Evolutionary conservation across 2,329 filamentous ascomycete genomes (phyloP), one percentile per base, ranked within the genome.

Genomic region (Aspergillus phoenicis): DNA sequence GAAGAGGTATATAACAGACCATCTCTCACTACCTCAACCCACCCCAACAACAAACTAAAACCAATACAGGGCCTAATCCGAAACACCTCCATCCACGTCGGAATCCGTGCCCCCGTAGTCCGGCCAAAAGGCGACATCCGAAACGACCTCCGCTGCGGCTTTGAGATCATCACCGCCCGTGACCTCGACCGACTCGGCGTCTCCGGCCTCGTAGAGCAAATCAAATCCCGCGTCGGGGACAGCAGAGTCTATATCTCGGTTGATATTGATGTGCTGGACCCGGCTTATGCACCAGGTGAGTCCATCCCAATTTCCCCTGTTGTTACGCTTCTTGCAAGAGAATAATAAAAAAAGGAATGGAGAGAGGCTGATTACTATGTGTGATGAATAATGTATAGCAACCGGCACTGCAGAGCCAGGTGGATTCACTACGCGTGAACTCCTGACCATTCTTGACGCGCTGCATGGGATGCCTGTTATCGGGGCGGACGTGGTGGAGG

Each of bases 261-360:
- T 3, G 83, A 85, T 64, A 85, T 85, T 59, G 84, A 85, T 68
- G 83, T 85, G 1, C 70, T 85, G 15, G 84, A 85, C 69, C 83
- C 83, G 4, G 82, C 83, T 1, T 85, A 78, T 72, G 83, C 82
- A 59, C 83, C 77, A 33, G 80, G 78, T 79, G 64, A 68, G 73
- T 51, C 2, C 11, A 15, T 5, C 15, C 30, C 51, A 8, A 7
- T 30, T 30, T 30, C 28, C 10, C 28, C 20, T 20, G 20, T 20
- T 20, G 20, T 20, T 20, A 20, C 20, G 20, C 20, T 20, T 20
- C 20, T 20, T 20, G 20, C 20, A 20, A 20, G 20, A 20, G 2
- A 20, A 20, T 20, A 2, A 20, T 0, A 20, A 2, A 20, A 20
- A 20, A 0, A 20, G 20, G 20, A 20, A 20, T 43, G 10, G 7